Conservation (phyloP, 1,284 basidiomycete species). For the Cutaneotrichosporon dermatis region DNA sequence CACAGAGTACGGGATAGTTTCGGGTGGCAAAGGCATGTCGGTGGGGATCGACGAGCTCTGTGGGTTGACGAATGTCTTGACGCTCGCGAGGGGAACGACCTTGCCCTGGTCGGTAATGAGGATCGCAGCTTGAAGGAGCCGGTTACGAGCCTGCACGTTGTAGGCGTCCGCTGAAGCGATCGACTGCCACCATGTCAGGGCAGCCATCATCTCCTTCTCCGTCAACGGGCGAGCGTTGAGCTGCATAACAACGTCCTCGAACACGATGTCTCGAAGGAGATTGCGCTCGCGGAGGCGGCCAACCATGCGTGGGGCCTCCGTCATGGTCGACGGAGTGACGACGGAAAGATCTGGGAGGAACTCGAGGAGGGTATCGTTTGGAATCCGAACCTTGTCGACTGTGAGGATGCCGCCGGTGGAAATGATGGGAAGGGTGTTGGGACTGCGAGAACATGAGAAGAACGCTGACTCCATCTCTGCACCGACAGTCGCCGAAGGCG, state of each 20-base stretch:
- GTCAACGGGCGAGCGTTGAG: slow-evolving; percentile 67
- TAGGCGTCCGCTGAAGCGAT: slow-evolving; percentile 56
- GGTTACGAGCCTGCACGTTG: slow-evolving; percentile 51
- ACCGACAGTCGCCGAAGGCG: slow-evolving; percentile 81
- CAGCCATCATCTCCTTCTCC: slow-evolving; percentile 72
- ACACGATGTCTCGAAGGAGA: slow-evolving; percentile 72
- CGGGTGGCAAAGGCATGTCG: slow-evolving; percentile 74
- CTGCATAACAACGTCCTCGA: slow-evolving; percentile 80
- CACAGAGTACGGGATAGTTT: slow-evolving; percentile 68
- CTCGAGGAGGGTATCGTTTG: slow-evolving; percentile 65
- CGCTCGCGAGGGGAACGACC: slow-evolving; percentile 64
- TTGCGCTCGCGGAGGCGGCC: slow-evolving; percentile 61
- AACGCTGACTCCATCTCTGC: slow-evolving; percentile 73
- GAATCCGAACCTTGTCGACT: slow-evolving; percentile 69
- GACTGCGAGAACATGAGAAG: slow-evolving; percentile 60
- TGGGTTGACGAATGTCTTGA: slow-evolving; percentile 71
- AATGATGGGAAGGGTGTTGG: slow-evolving; percentile 63
- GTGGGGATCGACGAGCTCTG: slow-evolving; percentile 64
- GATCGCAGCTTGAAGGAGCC: slow-evolving; percentile 68
- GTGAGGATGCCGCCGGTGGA: slow-evolving; percentile 73
- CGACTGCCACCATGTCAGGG: slow-evolving; percentile 83
- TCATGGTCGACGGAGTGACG: slow-evolving; percentile 63
- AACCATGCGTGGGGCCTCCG: slow-evolving; percentile 63
- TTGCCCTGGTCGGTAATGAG: slow-evolving; percentile 53
- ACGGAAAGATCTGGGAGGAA: slow-evolving; percentile 81